phyloP scores from a whole-genome alignment of 202 grass and related monocot genomes.

The Dendrocalamus latiflorus region DNA sequence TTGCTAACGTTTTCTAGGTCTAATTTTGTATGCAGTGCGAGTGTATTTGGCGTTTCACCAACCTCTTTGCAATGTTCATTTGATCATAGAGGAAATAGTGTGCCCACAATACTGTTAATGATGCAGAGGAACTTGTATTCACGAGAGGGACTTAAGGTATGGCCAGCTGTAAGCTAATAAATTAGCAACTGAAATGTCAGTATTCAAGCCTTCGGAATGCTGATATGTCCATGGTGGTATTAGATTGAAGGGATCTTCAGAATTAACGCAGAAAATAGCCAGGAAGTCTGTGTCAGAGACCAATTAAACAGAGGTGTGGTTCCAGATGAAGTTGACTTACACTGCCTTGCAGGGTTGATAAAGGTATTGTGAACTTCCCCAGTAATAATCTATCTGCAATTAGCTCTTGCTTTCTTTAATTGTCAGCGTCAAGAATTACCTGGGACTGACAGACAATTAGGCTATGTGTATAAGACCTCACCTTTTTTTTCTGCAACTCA shows the following conservation, averaged over 20 bases:
- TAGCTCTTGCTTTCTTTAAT: not conserved
- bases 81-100: constrained; percentile 81
- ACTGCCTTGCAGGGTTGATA: constrained; percentile 90
- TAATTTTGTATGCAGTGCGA: constrained; percentile 48
- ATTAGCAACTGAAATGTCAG: not conserved
- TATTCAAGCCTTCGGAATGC: not conserved
- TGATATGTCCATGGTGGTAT: constrained; percentile 12
- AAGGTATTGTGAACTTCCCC: constrained; percentile 52
- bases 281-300: constrained; percentile 64
- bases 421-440: not conserved
- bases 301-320: constrained; percentile 78
- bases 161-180: not conserved
- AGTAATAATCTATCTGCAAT: not conserved
- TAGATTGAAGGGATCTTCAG: constrained; percentile 98
- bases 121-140: constrained; percentile 80
- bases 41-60: constrained; percentile 87
- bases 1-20: not conserved
- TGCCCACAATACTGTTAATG: constrained; percentile 72
- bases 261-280: constrained; percentile 86
- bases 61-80: constrained; percentile 88
- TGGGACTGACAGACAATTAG: not conserved
- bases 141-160: constrained; percentile 77
- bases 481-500: not conserved
- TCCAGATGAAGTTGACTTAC: constrained; percentile 68
- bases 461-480: not conserved